These are phyloP conservation scores for Penicillium dipodomyicola DNA, from an alignment of 495 filamentous ascomycete genomes.

Conservation along the genomic window DNA sequence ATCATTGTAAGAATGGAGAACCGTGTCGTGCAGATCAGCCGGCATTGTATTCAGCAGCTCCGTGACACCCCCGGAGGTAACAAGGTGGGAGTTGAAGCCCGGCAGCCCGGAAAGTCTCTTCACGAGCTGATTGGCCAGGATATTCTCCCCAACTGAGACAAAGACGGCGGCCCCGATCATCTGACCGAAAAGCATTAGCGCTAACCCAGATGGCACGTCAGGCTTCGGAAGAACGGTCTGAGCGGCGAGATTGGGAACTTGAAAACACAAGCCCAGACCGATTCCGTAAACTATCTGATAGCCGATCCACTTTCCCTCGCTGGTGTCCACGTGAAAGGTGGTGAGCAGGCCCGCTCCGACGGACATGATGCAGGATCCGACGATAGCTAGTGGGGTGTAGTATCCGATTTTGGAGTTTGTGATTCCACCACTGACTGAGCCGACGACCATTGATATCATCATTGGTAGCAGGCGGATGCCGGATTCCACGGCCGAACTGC, in stretches of 20 bases:
- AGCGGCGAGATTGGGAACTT: not conserved
- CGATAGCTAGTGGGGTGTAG: not conserved
- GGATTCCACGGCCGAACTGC: not conserved
- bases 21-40: not conserved
- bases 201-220: not conserved
- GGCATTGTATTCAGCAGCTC: not conserved
- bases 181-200: not conserved
- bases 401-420: not conserved
- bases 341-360: not conserved
- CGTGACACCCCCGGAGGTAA: not conserved
- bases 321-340: not conserved
- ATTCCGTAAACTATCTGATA: not conserved
- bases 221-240: not conserved
- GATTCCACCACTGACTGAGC: not conserved
- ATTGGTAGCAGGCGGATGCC: not conserved
- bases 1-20: not conserved
- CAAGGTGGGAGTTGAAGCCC: not conserved
- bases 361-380: not conserved
- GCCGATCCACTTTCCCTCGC: not conserved
- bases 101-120: not conserved
- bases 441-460: not conserved
- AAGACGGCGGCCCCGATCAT: not conserved
- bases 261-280: not conserved
- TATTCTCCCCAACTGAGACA: not conserved
- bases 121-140: not conserved